A percentile compares a stretch with the other conserved stretches of the same genome.
Conservation (phyloP, 495 filamentous ascomycete genomes). For the Penicillium cinerascens region DNA sequence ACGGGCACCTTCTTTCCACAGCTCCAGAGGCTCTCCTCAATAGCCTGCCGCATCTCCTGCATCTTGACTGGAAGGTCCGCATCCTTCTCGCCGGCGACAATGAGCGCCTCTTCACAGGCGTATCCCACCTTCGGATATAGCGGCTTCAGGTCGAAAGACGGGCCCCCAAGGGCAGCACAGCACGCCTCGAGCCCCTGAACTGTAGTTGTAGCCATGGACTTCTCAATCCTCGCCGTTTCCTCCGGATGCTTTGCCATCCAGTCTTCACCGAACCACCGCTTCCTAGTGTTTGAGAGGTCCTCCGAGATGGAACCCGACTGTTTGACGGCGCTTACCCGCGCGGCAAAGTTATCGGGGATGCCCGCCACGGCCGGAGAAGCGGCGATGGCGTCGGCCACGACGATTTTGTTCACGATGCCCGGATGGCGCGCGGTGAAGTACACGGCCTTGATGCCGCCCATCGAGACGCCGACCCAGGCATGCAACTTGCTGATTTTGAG, state of each 20-base stretch:
- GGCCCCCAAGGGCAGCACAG: constrained; percentile 22
- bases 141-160: constrained; percentile 25
- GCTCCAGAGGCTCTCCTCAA: constrained; percentile 10
- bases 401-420: constrained; percentile 16
- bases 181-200: constrained; percentile 33
- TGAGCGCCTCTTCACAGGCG: constrained; percentile 19
- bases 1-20: constrained; percentile 4
- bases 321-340: constrained; percentile 20
- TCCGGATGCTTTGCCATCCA: constrained; percentile 27
- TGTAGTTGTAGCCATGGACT: constrained; percentile 24
- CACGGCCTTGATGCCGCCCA: constrained; percentile 30
- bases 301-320: constrained; percentile 18
- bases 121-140: constrained; percentile 11
- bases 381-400: constrained; percentile 24
- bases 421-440: constrained; percentile 26
- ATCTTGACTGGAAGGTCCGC: constrained; percentile 23
- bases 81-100: constrained; percentile 31
- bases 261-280: constrained; percentile 28
- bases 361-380: constrained; percentile 22
- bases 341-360: constrained; percentile 18
- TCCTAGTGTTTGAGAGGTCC: constrained; percentile 18
- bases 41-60: constrained; percentile 16
- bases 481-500: constrained; percentile 18
- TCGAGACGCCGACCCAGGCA: constrained; percentile 32
- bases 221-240: constrained; percentile 22